Conservation (phyloP, 192 early-diverging fungal genomes). For the Coemansia sp. region DNA sequence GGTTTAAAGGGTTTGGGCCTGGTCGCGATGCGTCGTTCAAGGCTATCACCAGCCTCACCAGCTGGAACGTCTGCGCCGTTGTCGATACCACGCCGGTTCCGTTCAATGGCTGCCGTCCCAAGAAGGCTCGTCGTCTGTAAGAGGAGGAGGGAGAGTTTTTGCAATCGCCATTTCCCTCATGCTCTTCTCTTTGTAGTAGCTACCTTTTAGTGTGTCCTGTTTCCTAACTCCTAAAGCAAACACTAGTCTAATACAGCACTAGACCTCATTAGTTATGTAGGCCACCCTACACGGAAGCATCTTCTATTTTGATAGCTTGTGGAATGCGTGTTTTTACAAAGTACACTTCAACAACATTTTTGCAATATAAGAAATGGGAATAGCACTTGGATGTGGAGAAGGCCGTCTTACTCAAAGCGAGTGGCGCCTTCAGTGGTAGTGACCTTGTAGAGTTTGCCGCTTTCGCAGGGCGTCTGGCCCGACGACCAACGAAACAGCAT, state of each 20-base stretch:
- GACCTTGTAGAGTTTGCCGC: conserved; percentile 38
- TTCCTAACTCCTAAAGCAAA: no score
- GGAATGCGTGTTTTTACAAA: no score
- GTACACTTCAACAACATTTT: no score
- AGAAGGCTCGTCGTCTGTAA: conserved; percentile 84
- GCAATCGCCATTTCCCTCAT: no score
- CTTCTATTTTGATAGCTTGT: no score
- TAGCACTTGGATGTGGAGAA: no score
- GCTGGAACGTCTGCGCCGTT: conserved; percentile 74
- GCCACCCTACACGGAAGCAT: no score
- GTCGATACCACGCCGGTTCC: conserved; percentile 89
- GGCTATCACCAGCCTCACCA: conserved; percentile 71
- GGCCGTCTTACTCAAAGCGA: conserved; percentile 8
- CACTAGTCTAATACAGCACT: no score
- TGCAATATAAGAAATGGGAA: no score
- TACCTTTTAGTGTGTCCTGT: no score
- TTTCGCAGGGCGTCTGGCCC: conserved; percentile 20
- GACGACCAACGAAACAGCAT: conserved; percentile 38
- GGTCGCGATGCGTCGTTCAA: conserved; percentile 91
- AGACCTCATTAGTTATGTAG: no score
- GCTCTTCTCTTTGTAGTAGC: no score
- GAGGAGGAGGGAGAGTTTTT: neutral
- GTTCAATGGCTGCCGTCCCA: conserved; percentile 89
- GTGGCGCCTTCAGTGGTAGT: conserved; percentile 27
- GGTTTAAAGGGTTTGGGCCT: conserved; percentile 87